A percentile compares a stretch with the other conserved stretches of the same genome.
These are phyloP conservation scores for Moringa oleifera DNA, from an alignment of 345 rosid species.

Conservation along the genomic window DNA sequence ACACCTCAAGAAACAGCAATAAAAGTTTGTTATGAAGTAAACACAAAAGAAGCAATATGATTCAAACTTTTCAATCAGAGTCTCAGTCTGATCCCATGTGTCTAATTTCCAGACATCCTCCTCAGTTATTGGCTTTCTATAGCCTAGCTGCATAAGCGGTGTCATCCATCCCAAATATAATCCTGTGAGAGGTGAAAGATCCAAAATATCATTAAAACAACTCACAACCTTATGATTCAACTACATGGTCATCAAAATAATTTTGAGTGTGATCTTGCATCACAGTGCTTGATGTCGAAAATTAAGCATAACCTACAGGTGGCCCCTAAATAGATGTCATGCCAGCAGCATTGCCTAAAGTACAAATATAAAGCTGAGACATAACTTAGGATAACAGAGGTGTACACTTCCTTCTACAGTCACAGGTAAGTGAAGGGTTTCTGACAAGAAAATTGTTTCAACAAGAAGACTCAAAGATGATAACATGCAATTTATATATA, in stretches of 20 bases:
- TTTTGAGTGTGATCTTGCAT: background rate
- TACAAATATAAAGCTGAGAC: no score
- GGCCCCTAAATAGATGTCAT: background rate
- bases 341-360: background rate
- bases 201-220: background rate
- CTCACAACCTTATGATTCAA: background rate
- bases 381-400: no score
- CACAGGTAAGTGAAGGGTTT: no score
- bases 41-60: slow-evolving; percentile 12
- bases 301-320: background rate
- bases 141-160: slow-evolving; percentile 83
- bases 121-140: slow-evolving; percentile 80
- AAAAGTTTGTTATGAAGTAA: no score
- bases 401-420: no score
- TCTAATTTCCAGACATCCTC: slow-evolving; percentile 91
- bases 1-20: no score
- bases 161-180: slow-evolving; percentile 83
- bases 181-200: slow-evolving; percentile 34
- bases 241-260: background rate
- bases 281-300: background rate
- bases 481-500: no score
- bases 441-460: no score
- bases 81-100: slow-evolving; percentile 86
- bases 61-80: slow-evolving; percentile 53
- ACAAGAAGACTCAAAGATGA: no score